Percentiles rank a stretch among this genome's conserved stretches.
Conservation (phyloP, 2,329 filamentous ascomycete genomes). For the Nemania bipapillata region DNA sequence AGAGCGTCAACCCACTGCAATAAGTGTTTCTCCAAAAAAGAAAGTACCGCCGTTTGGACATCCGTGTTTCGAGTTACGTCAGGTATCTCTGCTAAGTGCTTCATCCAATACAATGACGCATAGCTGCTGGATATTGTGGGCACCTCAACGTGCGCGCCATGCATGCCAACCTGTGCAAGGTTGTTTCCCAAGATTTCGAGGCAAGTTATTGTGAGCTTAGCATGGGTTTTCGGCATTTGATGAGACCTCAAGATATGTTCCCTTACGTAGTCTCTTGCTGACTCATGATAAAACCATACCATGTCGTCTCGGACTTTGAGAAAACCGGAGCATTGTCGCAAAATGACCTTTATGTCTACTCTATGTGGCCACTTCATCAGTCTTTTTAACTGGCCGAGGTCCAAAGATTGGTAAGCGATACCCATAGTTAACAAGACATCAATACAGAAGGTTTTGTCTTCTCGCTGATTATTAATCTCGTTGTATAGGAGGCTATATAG, state of each 20-base stretch:
- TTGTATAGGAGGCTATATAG: slow-evolving; percentile 5
- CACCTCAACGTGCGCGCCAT: not conserved
- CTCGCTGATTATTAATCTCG: not conserved
- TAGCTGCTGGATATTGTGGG: slow-evolving; percentile 6
- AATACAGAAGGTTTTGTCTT: not conserved
- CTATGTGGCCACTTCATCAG: not conserved
- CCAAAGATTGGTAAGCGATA: not conserved
- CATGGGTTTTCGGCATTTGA: not conserved
- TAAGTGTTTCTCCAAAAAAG: not conserved
- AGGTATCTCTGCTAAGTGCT: not conserved
- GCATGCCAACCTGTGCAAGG: not conserved
- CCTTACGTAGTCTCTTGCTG: not conserved
- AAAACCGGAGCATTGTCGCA: not conserved
- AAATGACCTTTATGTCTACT: not conserved
- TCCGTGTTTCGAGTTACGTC: not conserved
- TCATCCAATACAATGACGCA: slow-evolving; percentile 3
- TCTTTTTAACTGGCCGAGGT: not conserved
- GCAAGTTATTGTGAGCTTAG: not conserved
- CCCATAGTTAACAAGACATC: not conserved
- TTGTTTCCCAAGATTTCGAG: not conserved
- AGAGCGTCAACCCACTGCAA: slow-evolving; percentile 1
- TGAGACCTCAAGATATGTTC: not conserved
- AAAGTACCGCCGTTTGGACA: not conserved
- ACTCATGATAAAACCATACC: not conserved
- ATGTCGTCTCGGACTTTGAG: not conserved